phyloP scores from a whole-genome alignment of 768 basidiomycete genomes.

The Cystofilobasidium bisporidii region DNA sequence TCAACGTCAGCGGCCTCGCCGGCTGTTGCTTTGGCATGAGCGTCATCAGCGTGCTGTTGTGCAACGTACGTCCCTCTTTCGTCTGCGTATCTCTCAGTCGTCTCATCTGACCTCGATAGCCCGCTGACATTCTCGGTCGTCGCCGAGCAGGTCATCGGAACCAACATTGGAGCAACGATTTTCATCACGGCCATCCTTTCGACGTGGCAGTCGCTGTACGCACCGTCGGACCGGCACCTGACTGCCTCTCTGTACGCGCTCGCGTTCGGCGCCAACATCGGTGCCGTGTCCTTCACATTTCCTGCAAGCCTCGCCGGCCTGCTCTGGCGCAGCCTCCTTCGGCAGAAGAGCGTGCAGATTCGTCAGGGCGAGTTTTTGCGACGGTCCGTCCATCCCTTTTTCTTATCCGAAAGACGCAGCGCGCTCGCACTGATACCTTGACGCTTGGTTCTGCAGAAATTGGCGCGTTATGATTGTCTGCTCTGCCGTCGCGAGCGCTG shows the following conservation, averaged over 20 bases:
- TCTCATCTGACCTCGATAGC: too few species aligned
- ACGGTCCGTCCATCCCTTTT: slow-evolving; percentile 1
- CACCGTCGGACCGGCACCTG: slow-evolving; percentile 37
- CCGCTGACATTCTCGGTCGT: too few species aligned
- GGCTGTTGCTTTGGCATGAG: slow-evolving; percentile 60
- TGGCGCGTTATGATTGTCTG: slow-evolving; percentile 60
- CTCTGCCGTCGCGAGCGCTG: slow-evolving; percentile 55
- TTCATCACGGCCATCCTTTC: slow-evolving; percentile 68
- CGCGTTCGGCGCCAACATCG: slow-evolving; percentile 79
- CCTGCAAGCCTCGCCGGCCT: slow-evolving; percentile 80
- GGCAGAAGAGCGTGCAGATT: slow-evolving; percentile 60
- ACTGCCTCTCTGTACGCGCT: slow-evolving; percentile 44
- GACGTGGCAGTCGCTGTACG: slow-evolving; percentile 20
- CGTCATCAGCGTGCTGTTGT: slow-evolving; percentile 60
- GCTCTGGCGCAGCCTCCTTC: slow-evolving; percentile 66
- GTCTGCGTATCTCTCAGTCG: too few species aligned
- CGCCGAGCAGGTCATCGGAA: slow-evolving; percentile 51
- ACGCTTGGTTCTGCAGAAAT: slow-evolving; percentile 27
- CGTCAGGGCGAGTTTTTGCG: slow-evolving; percentile 54
- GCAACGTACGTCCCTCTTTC: slow-evolving; percentile 45
- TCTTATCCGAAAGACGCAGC: too few species aligned
- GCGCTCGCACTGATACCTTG: too few species aligned
- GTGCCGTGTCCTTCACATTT: slow-evolving; percentile 81
- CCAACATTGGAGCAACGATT: slow-evolving; percentile 86
- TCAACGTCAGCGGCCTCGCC: slow-evolving; percentile 44